These are phyloP conservation scores for Vaccinium myrtillus DNA, from an alignment of 148 eudicot genomes.

Conservation along the genomic window DNA sequence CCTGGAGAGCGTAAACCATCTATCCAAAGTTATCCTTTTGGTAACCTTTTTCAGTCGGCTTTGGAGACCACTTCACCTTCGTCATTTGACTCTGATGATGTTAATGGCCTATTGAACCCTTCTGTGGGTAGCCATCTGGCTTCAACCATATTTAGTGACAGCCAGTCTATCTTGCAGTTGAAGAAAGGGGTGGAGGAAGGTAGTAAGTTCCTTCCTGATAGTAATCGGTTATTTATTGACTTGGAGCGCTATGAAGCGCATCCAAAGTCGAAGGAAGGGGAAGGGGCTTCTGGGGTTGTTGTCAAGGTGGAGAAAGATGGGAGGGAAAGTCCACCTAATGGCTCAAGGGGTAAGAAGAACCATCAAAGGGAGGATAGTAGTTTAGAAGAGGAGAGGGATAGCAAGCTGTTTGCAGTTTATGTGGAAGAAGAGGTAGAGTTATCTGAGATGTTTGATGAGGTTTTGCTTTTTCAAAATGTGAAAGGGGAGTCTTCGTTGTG, in stretches of 20 bases:
- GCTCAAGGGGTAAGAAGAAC: constrained; percentile 47
- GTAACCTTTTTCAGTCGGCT: constrained; percentile 23
- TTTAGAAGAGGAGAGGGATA: constrained; percentile 43
- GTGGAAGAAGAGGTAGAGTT: constrained; percentile 44
- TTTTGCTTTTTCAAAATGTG: constrained; percentile 43
- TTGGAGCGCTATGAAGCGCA: constrained; percentile 34
- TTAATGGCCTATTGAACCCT: constrained; percentile 13
- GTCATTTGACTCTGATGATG: constrained; percentile 26
- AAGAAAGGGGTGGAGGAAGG: constrained; percentile 59
- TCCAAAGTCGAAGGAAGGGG: constrained; percentile 17
- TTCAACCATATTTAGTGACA: constrained; percentile 31
- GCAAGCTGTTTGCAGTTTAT: constrained; percentile 42
- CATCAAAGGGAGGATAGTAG: constrained; percentile 38
- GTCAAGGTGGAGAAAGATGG: constrained; percentile 34
- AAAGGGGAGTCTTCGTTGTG: constrained; percentile 14
- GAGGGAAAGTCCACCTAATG: constrained; percentile 25
- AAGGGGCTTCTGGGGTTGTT: constrained; percentile 15
- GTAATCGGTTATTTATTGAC: constrained; percentile 27
- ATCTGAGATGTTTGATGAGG: constrained; percentile 59
- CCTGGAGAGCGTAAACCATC: constrained; percentile 33
- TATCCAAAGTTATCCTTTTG: constrained; percentile 24
- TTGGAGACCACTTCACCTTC: constrained; percentile 22
- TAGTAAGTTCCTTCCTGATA: constrained; percentile 44
- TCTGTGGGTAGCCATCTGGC: constrained; percentile 20
- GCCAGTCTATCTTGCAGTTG: constrained; percentile 48